Percentiles rank a stretch among this genome's conserved stretches.
Evolutionary conservation across 2,329 filamentous ascomycete species (phyloP).

Genomic region (Metarhizium robertsii): DNA sequence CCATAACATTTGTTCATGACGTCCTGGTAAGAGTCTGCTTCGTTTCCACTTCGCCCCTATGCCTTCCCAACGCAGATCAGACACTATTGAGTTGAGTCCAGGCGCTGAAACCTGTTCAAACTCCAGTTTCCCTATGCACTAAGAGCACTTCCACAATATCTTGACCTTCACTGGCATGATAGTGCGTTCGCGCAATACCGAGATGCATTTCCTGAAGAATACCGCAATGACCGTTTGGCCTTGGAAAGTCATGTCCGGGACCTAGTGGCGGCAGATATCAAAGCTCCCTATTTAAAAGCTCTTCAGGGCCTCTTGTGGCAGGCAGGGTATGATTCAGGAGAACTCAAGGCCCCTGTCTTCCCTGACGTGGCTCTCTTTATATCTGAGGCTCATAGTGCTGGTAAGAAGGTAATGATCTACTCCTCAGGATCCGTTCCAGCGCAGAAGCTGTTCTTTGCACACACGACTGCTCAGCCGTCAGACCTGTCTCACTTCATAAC

Average conservation of each 20-base stretch:
- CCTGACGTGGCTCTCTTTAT: conserved; percentile 61
- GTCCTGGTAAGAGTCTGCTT: conserved; percentile 55
- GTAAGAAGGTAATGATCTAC: conserved; percentile 62
- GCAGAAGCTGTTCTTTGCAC: conserved; percentile 69
- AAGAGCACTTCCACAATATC: conserved; percentile 51
- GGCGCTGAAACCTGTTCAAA: conserved; percentile 7
- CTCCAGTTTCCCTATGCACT: conserved; percentile 69
- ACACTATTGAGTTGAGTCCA: conserved; percentile 2
- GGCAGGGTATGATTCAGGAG: conserved; percentile 60
- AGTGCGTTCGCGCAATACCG: conserved; percentile 57
- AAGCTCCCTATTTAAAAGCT: conserved; percentile 67
- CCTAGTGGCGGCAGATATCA: conserved; percentile 63
- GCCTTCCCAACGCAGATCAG: neutral
- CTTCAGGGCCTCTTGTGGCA: conserved; percentile 75
- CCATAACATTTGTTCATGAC: conserved; percentile 78
- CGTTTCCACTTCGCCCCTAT: conserved; percentile 5
- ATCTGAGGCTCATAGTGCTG: conserved; percentile 44
- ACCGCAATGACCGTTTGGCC: conserved; percentile 46
- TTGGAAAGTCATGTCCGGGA: conserved; percentile 61
- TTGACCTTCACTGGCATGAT: conserved; percentile 58
- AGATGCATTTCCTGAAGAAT: conserved; percentile 59
- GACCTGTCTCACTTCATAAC: conserved; percentile 51
- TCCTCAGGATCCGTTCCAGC: conserved; percentile 73
- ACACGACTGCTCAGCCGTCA: conserved; percentile 49
- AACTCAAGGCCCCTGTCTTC: conserved; percentile 65